A percentile compares a stretch with the other conserved stretches of the same genome.
Evolutionary conservation across 2,329 filamentous ascomycete genomes (phyloP).

Genomic region (Trichoderma atroviride): DNA sequence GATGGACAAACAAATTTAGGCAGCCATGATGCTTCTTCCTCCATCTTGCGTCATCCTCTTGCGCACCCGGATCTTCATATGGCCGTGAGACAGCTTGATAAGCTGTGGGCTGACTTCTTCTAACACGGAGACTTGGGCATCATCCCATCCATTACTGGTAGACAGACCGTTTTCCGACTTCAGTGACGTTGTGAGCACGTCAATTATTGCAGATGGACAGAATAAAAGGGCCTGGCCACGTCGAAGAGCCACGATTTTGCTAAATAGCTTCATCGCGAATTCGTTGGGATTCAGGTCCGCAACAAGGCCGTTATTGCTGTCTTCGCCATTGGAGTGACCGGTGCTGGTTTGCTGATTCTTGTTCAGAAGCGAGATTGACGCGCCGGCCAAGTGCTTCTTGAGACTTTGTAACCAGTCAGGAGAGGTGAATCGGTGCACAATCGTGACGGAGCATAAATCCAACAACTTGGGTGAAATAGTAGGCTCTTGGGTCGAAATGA

Average conservation of each 20-base stretch:
- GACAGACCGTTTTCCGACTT: not conserved
- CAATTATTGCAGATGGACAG: constrained; percentile 47
- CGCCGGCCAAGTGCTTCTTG: constrained; percentile 49
- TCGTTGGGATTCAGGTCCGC: not conserved
- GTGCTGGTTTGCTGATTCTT: not conserved
- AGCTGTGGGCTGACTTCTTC: not conserved
- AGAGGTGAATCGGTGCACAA: constrained; percentile 72
- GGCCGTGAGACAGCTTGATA: constrained; percentile 41
- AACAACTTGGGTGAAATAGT: constrained; percentile 69
- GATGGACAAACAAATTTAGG: constrained; percentile 21
- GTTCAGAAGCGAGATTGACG: constrained; percentile 15
- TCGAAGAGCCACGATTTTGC: constrained; percentile 46
- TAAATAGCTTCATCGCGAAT: constrained; percentile 41
- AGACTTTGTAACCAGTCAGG: constrained; percentile 61
- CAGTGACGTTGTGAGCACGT: not conserved
- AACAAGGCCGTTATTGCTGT: not conserved
- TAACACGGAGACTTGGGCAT: too few species aligned
- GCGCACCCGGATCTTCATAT: constrained; percentile 47
- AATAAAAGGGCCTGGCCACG: constrained; percentile 53
- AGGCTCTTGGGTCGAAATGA: constrained; percentile 79
- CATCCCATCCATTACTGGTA: not conserved
- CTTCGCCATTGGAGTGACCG: too few species aligned
- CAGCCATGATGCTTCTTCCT: constrained; percentile 50
- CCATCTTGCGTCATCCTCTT: constrained; percentile 50
- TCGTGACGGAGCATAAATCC: constrained; percentile 70